Percentiles rank a stretch among this genome's conserved stretches.
Evolutionary conservation across 2,329 filamentous ascomycete species (phyloP).

Genomic region (Ophiosphaerella herpotricha): DNA sequence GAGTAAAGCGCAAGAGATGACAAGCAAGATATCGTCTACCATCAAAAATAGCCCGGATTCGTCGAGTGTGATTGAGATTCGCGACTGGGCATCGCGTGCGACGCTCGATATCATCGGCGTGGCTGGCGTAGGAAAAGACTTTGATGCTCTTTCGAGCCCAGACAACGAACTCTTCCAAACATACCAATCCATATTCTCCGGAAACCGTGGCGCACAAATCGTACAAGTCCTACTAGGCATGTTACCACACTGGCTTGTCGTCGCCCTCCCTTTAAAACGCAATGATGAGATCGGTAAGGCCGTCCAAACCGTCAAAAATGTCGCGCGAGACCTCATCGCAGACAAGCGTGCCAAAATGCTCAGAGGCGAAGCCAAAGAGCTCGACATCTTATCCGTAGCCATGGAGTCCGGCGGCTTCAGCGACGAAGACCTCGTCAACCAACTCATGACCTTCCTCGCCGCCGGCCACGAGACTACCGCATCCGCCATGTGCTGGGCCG

Average conservation of each 20-base stretch:
- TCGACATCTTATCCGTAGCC: slow-evolving; percentile 82
- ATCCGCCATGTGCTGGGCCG: slow-evolving; percentile 58
- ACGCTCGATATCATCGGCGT: slow-evolving; percentile 64
- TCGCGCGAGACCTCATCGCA: slow-evolving; percentile 70
- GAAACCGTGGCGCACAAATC: slow-evolving; percentile 56
- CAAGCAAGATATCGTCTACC: slow-evolving; percentile 36
- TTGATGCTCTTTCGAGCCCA: slow-evolving; percentile 56
- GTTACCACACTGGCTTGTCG: slow-evolving; percentile 66
- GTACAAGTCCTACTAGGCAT: slow-evolving; percentile 65
- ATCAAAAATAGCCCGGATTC: slow-evolving; percentile 28
- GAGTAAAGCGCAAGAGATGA: slow-evolving; percentile 53
- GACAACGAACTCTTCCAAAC: slow-evolving; percentile 58
- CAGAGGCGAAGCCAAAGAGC: slow-evolving; percentile 52
- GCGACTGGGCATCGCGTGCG: slow-evolving; percentile 55
- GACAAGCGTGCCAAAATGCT: slow-evolving; percentile 67
- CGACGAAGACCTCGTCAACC: slow-evolving; percentile 81
- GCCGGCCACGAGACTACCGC: slow-evolving; percentile 67
- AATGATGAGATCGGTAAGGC: slow-evolving; percentile 57
- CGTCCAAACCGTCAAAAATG: slow-evolving; percentile 54
- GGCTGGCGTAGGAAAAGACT: slow-evolving; percentile 62
- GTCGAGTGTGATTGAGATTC: slow-evolving; percentile 49
- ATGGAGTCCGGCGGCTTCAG: slow-evolving; percentile 75
- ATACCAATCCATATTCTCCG: slow-evolving; percentile 58
- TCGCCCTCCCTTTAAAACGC: slow-evolving; percentile 68
- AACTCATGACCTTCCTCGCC: slow-evolving; percentile 88